Conservation (phyloP, 495 filamentous ascomycete genomes). For the Daldinia vernicosa region DNA sequence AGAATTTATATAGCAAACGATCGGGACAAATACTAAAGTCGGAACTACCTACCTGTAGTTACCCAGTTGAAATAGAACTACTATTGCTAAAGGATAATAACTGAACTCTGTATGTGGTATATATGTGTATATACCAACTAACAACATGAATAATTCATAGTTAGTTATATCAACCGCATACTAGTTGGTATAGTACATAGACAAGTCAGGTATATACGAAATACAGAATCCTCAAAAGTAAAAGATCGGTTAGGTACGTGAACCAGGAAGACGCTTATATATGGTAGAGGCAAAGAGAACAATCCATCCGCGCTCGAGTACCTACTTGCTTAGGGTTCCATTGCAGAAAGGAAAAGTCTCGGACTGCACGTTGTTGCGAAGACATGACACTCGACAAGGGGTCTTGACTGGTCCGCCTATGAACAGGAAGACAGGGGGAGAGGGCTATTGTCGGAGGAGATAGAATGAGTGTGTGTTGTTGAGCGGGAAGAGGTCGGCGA, state of each 20-base stretch:
- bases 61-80: conserved; percentile 2
- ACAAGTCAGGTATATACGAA: background rate
- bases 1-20: background rate
- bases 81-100: background rate
- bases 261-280: conserved; percentile 13
- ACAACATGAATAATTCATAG: background rate
- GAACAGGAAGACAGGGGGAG: conserved; percentile 25
- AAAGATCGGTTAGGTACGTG: conserved; percentile 12
- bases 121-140: background rate
- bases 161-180: background rate
- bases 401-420: conserved; percentile 32
- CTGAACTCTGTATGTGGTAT: background rate
- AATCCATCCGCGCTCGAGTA: conserved; percentile 17
- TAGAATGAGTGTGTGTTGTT: conserved; percentile 3
- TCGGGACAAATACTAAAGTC: background rate
- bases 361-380: conserved; percentile 36
- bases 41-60: background rate
- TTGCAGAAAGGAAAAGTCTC: conserved; percentile 34
- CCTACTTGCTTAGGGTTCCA: conserved; percentile 29
- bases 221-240: background rate
- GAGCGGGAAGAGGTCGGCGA: conserved; percentile 24
- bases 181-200: background rate
- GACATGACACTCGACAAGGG: conserved; percentile 38
- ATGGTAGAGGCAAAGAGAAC: conserved; percentile 5
- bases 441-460: conserved; percentile 40